phyloP scores from a whole-genome alignment of 306 rosid species.

The Medicago arabica region DNA sequence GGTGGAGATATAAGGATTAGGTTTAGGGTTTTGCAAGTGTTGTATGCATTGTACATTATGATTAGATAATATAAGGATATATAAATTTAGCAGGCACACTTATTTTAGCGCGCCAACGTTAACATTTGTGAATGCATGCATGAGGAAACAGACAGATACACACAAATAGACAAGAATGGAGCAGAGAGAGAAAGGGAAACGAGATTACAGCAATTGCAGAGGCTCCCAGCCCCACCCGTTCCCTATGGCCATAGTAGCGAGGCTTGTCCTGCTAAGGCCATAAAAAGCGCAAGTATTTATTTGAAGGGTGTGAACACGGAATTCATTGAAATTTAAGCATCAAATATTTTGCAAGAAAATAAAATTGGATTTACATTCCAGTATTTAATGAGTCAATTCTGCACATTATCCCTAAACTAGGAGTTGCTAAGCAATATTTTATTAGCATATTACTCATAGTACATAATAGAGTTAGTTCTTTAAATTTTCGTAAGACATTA shows the following conservation, averaged over 20 bases:
- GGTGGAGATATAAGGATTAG: no score
- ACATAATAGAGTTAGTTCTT: slow-evolving; percentile 11
- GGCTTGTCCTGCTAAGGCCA: slow-evolving; percentile 72
- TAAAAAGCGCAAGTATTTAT: slow-evolving; percentile 47
- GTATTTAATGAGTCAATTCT: slow-evolving; percentile 2
- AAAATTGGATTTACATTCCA: neutral
- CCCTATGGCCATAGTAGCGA: slow-evolving; percentile 67
- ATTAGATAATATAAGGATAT: no score
- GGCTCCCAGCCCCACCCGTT: slow-evolving; percentile 93
- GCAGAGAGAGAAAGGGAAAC: neutral
- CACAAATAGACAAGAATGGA: neutral
- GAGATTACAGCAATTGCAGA: slow-evolving; percentile 88
- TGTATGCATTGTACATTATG: no score
- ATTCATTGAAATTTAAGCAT: slow-evolving; percentile 16
- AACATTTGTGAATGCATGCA: slow-evolving; percentile 20
- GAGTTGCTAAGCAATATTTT: neutral
- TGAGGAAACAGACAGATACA: neutral
- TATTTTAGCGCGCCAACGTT: slow-evolving; percentile 12
- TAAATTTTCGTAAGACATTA: slow-evolving; percentile 1
- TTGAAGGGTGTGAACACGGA: neutral
- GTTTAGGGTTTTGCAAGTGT: no score
- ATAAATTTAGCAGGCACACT: no score
- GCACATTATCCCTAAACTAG: slow-evolving; percentile 18
- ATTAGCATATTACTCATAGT: slow-evolving; percentile 21
- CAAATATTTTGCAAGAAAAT: neutral